Percentiles rank a stretch among this genome's conserved stretches.
phyloP scores from a whole-genome alignment of 179 eudicot species.

The Sideroxylon spinosum region DNA sequence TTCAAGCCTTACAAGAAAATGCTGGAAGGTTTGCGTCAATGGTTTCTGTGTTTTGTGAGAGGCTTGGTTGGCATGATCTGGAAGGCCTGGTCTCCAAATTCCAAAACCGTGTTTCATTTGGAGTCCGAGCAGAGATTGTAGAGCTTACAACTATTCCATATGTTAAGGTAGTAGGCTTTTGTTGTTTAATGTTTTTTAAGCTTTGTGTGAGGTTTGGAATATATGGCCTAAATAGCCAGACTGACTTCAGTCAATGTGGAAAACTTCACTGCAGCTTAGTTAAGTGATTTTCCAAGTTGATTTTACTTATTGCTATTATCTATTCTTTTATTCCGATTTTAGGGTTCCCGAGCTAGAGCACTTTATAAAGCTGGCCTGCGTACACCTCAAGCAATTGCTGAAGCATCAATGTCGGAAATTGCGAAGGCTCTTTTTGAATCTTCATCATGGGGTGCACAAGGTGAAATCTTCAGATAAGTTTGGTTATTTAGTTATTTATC shows the following conservation, averaged over 20 bases:
- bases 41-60: constrained; percentile 98
- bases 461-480: constrained; percentile 30
- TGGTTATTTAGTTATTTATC: not conserved
- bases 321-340: not conserved
- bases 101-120: constrained; percentile 95
- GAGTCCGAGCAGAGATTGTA: constrained; percentile 97
- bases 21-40: constrained; percentile 99
- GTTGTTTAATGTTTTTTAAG: not conserved
- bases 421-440: constrained; percentile 92
- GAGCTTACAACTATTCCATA: constrained; percentile 91
- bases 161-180: constrained; percentile 60
- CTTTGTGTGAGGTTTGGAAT: not conserved
- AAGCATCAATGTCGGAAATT: constrained; percentile 75
- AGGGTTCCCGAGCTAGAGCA: constrained; percentile 99
- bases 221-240: not conserved
- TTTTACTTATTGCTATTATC: not conserved
- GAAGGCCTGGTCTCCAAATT: constrained; percentile 91
- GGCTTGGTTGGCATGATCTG: constrained; percentile 98
- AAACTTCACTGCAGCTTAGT: not conserved
- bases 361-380: constrained; percentile 93
- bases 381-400: constrained; percentile 88
- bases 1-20: constrained; percentile 95
- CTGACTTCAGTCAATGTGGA: not conserved
- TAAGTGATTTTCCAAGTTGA: not conserved
- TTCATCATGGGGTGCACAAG: constrained; percentile 83